A percentile compares a stretch with the other conserved stretches of the same genome.
Evolutionary conservation across 306 rosid genomes (phyloP).

Genomic region (Vigna reflexopilosa): DNA sequence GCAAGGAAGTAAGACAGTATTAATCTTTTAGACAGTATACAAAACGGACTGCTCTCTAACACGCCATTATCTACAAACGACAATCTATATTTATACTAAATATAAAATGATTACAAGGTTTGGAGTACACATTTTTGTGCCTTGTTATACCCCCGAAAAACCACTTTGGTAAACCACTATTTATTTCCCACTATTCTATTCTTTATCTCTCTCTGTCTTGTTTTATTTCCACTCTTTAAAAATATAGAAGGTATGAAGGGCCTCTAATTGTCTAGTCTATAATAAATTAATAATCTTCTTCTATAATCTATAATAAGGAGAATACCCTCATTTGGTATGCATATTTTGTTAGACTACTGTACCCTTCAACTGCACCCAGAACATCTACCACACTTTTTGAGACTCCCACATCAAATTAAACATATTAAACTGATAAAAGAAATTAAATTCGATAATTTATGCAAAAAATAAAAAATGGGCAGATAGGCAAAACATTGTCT

Average conservation of each 20-base stretch:
- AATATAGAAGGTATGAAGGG: not conserved
- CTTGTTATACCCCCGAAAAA: too few species aligned
- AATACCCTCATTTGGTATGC: not conserved
- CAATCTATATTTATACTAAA: not conserved
- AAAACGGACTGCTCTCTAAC: not conserved
- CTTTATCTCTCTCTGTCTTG: too few species aligned
- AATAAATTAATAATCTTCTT: too few species aligned
- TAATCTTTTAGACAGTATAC: slow-evolving; percentile 24
- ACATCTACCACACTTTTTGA: not conserved
- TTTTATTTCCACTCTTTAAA: too few species aligned
- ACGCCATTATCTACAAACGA: slow-evolving; percentile 1
- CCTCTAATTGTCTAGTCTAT: too few species aligned
- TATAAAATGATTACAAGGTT: too few species aligned
- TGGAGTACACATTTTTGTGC: too few species aligned
- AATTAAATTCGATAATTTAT: not conserved
- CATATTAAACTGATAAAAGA: not conserved
- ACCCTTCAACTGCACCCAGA: not conserved
- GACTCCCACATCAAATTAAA: not conserved
- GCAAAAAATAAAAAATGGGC: not conserved
- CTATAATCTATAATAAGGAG: not conserved
- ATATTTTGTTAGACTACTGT: not conserved
- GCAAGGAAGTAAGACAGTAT: slow-evolving; percentile 50
- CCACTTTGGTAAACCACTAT: not conserved
- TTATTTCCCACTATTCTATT: not conserved
- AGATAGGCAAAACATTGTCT: not conserved